Conservation (phyloP, 129 eudicot species). For the Heracleum sosnowskyi region DNA sequence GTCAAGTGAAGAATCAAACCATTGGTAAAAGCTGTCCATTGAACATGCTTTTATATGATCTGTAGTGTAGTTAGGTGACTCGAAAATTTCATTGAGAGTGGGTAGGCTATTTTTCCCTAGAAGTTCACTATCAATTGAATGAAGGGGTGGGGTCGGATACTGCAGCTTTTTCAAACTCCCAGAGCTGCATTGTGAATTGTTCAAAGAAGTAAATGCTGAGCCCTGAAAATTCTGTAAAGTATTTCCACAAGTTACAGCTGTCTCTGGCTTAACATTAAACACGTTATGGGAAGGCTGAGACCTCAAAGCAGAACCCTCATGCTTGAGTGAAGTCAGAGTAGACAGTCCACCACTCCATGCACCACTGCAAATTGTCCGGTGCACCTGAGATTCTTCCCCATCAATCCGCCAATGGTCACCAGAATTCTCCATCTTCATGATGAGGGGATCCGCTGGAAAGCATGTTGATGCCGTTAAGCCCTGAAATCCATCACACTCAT, state of each 20-base stretch:
- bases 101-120: neutral
- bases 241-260: constrained; percentile 1
- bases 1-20: constrained; percentile 32
- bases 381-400: constrained; percentile 7
- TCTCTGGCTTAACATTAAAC: constrained; percentile 9
- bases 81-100: constrained; percentile 35
- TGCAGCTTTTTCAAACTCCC: neutral
- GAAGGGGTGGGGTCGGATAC: constrained; percentile 5
- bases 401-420: neutral
- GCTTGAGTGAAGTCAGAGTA: constrained; percentile 33
- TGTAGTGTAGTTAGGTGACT: constrained; percentile 23
- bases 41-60: constrained; percentile 16
- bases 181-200: neutral
- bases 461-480: constrained; percentile 13
- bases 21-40: constrained; percentile 27
- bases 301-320: constrained; percentile 12
- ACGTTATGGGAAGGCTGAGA: constrained; percentile 7
- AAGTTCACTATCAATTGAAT: constrained; percentile 10
- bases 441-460: constrained; percentile 16
- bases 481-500: constrained; percentile 9
- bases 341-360: constrained; percentile 28
- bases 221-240: constrained; percentile 20
- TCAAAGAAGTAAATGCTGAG: constrained; percentile 17
- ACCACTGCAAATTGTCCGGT: constrained; percentile 14
- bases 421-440: neutral